Evolutionary conservation across 2,329 filamentous ascomycete species (phyloP), one percentile per base, ranked within the genome.

Genomic region (Endoconidiophora laricicola): DNA sequence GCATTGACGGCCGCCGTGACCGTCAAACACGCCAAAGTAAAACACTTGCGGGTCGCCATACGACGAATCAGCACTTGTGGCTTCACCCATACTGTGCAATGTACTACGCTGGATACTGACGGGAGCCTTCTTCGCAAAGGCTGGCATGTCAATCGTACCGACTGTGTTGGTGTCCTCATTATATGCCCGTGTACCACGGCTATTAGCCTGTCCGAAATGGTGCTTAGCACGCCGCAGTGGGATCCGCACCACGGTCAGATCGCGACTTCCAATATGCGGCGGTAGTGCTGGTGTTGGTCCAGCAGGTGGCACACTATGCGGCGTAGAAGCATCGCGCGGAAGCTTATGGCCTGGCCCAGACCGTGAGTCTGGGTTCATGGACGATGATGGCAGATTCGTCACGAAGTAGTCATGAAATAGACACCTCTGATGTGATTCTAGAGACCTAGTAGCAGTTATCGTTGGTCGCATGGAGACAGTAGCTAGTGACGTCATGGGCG

Each of bases 101-200:
- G 48, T 49, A 6, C 39, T 48, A 5, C 33, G 33, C 26, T 43
- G 40, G 48, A 72, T 66, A 58, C 73, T 80, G 54, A 85, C 73
- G 10, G 90, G 88, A 3, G 79, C 76, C 37, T 85, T 74, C 64
- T 83, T 88, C 4, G 91, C 87, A 65, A 98, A 98, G 0, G 91
- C 86, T 0, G 91, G 91, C 48, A 98, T 73, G 60, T 91, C 83
- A 54, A 98, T 84, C 6, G 91, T 94, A 50, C 91, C 91, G 1
- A 90, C 91, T 65, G 96, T 90, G 61, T 88, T 86, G 9, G 86
- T 77, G 61, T 98, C 91, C 65, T 98, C 91, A 62, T 96, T 96
- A 63, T 91, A 86, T 0, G 81, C 78, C 9, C 91, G 78, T 50
- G 82, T 86, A 20, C 91, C 91, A 45, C 91, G 77, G 29, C 82